phyloP scores from a whole-genome alignment of 2,329 filamentous ascomycete genomes.

The Clarireedia homoeocarpa region DNA sequence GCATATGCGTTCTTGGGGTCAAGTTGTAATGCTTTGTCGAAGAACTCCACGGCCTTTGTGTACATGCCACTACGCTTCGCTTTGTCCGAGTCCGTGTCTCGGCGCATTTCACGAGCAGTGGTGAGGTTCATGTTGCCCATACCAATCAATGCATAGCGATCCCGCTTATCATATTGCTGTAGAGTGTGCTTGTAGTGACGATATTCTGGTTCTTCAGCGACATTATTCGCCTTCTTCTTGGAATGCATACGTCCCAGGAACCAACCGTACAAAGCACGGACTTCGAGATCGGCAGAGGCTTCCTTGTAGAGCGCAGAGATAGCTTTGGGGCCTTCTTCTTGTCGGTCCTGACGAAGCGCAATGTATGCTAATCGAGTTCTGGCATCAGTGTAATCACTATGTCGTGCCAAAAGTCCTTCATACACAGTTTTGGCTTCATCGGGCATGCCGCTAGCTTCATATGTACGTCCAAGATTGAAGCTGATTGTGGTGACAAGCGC shows the following conservation, averaged over 20 bases:
- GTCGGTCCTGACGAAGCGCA: constrained; percentile 69
- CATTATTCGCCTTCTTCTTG: constrained; percentile 72
- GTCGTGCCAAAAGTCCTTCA: constrained; percentile 73
- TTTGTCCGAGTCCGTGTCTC: constrained; percentile 81
- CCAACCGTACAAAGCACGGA: constrained; percentile 90
- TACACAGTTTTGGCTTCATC: constrained; percentile 87
- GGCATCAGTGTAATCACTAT: constrained; percentile 89
- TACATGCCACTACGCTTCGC: constrained; percentile 85
- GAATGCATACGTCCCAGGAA: constrained; percentile 75
- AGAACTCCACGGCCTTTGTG: constrained; percentile 91
- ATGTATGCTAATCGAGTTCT: constrained; percentile 86
- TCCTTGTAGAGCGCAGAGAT: constrained; percentile 80
- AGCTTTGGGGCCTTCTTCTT: constrained; percentile 78
- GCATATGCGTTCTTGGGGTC: constrained; percentile 94
- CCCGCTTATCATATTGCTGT: constrained; percentile 92
- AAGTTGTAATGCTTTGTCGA: constrained; percentile 92
- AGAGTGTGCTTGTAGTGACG: constrained; percentile 95
- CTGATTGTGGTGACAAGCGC: constrained; percentile 92
- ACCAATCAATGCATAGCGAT: constrained; percentile 89
- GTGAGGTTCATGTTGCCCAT: constrained; percentile 89
- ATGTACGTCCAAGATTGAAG: constrained; percentile 90
- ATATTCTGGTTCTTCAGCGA: constrained; percentile 85
- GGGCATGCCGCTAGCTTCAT: constrained; percentile 73
- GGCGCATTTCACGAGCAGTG: constrained; percentile 87
- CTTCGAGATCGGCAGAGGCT: constrained; percentile 79